Evolutionary conservation across 495 filamentous ascomycete species (phyloP).

Genomic region (Penicillium angulare): DNA sequence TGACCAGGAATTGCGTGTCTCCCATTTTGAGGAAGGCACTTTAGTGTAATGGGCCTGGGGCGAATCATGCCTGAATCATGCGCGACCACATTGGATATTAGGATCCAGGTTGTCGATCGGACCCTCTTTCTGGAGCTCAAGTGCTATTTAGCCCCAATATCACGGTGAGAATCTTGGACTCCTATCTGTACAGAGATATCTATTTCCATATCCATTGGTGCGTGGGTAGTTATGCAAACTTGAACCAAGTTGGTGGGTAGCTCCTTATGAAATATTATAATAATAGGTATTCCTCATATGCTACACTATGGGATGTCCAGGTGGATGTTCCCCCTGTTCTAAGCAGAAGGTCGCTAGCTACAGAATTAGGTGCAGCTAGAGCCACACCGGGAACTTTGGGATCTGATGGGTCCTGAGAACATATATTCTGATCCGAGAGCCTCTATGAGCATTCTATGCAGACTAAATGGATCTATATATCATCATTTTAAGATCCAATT

Average conservation of each 20-base stretch:
- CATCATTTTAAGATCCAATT: not conserved
- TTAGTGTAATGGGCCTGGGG: conserved; percentile 2
- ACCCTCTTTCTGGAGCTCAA: conserved; percentile 4
- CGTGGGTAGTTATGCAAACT: no score
- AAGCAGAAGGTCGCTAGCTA: conserved; percentile 1
- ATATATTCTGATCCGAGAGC: no score
- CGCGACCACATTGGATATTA: conserved; percentile 3
- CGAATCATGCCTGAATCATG: conserved; percentile 19
- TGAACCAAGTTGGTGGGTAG: no score
- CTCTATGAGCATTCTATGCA: no score
- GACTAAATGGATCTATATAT: no score
- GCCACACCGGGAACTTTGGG: not conserved
- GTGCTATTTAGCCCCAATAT: not conserved
- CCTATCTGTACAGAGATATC: no score
- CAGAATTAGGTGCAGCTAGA: not conserved
- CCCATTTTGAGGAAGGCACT: conserved; percentile 2
- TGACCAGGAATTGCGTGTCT: conserved; percentile 13
- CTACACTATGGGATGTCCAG: no score
- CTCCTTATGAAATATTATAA: no score
- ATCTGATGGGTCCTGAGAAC: not conserved
- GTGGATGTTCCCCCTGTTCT: not conserved
- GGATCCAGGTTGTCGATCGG: conserved; percentile 14
- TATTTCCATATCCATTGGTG: no score
- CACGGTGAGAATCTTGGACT: conserved; percentile 1
- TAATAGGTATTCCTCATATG: no score